Percentiles rank a stretch among this genome's conserved stretches.
Conservation (phyloP, 805 yeast species). For the Ogataea nakhonphanomensis region DNA sequence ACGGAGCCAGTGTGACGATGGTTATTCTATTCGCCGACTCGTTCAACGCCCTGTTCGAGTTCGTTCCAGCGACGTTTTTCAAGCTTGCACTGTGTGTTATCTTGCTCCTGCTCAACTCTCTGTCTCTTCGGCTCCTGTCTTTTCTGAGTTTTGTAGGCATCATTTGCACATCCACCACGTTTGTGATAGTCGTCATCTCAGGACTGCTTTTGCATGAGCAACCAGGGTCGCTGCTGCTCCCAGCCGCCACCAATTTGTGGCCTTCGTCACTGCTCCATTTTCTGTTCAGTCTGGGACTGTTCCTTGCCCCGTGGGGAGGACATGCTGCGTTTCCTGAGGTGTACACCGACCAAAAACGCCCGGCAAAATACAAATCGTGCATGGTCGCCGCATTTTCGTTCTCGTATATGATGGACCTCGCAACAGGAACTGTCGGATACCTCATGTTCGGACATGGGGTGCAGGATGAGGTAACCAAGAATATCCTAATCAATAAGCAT, state of each 20-base stretch:
- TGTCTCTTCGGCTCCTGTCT: slow-evolving; percentile 73
- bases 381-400: slow-evolving; percentile 57
- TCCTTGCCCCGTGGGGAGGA: slow-evolving; percentile 83
- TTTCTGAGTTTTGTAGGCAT: slow-evolving; percentile 70
- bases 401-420: slow-evolving; percentile 55
- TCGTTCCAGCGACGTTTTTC: slow-evolving; percentile 36
- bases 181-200: slow-evolving; percentile 52
- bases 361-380: slow-evolving; percentile 51
- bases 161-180: slow-evolving; percentile 62
- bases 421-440: slow-evolving; percentile 65
- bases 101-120: slow-evolving; percentile 48
- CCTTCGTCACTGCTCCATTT: slow-evolving; percentile 53
- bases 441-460: slow-evolving; percentile 52
- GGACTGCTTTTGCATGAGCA: slow-evolving; percentile 57
- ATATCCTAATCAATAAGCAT: slow-evolving; percentile 40
- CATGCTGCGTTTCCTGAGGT: slow-evolving; percentile 78
- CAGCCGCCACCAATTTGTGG: slow-evolving; percentile 64
- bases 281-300: slow-evolving; percentile 60
- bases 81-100: slow-evolving; percentile 39
- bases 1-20: slow-evolving; percentile 60
- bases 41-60: slow-evolving; percentile 46
- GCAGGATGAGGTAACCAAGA: slow-evolving; percentile 51
- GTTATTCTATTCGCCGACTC: slow-evolving; percentile 60
- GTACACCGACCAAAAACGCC: slow-evolving; percentile 68
- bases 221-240: slow-evolving; percentile 72